Evolutionary conservation across 1,139 yeast genomes (phyloP).

Genomic region (Diutina mesorugosa): DNA sequence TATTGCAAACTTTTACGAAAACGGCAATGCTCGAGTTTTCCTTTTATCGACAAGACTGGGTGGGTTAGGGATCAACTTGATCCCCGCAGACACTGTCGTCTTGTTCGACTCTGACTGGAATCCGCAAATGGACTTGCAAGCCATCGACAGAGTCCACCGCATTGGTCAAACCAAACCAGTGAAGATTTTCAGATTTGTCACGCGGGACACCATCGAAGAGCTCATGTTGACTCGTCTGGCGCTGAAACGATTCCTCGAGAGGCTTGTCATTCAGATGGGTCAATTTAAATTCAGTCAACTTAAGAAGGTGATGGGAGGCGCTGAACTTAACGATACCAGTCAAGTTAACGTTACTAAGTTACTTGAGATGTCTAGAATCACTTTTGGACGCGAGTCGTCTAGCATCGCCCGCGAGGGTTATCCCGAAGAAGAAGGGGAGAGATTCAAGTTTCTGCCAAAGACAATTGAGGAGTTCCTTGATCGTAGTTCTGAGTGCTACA

Average conservation of each 20-base stretch:
- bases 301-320: conserved; percentile 7
- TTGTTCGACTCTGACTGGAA: conserved; percentile 94
- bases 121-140: conserved; percentile 93
- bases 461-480: conserved; percentile 46
- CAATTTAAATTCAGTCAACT: conserved; percentile 37
- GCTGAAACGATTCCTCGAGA: conserved; percentile 67
- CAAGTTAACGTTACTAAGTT: background rate
- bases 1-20: conserved; percentile 38
- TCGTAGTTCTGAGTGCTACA: conserved; percentile 36
- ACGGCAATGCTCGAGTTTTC: conserved; percentile 30
- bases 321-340: conserved; percentile 4
- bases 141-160: conserved; percentile 90
- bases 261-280: conserved; percentile 76
- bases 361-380: background rate
- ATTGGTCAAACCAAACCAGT: conserved; percentile 86
- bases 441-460: conserved; percentile 8
- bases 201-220: conserved; percentile 74
- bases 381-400: background rate
- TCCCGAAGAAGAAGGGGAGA: background rate
- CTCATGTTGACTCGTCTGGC: conserved; percentile 65
- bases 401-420: background rate
- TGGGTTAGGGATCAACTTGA: conserved; percentile 80
- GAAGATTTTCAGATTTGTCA: conserved; percentile 62
- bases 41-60: conserved; percentile 87
- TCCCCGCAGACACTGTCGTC: conserved; percentile 82